Base-by-base conservation (phyloP, 1,284 basidiomycete genomes). In the Peniophora sp. region DNA sequence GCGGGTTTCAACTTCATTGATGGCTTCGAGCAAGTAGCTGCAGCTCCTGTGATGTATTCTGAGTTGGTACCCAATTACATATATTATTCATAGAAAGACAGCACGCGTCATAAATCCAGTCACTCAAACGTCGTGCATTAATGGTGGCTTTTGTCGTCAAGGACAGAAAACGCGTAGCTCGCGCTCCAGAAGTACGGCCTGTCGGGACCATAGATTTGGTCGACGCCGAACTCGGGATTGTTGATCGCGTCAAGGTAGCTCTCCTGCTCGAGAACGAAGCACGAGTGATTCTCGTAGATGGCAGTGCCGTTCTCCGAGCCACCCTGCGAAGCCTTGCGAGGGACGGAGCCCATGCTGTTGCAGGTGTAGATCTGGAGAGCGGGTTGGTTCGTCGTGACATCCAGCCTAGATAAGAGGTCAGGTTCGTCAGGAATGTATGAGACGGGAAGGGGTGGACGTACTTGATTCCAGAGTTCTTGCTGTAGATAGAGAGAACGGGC, bases 241-340 rank as follows among this genome's bases (percentile, higher is more conserved):
- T 76, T 75, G 50, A 78, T 73, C 5, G 67, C 75, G 55, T 74
- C 75, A 22, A 78, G 75, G 45, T 66, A 62, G 3, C 70, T 69
- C 57, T 78, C 70, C 47, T 70, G 72, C 58, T 78, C 76, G 34
- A 78, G 66, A 15, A 75, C 76, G 15, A 77, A 52, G 50, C 73
- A 75, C 2, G 70, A 71, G 52, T 74, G 68, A 48, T 72, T 60
- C 5, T 62, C 60, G 57, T 77, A 75, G 8, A 41, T 20, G n/a
- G 18, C n/a, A 5, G 27, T 32, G 22, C 60, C 50, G 3, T 50
- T 54, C 3, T 49, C 46, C 20, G 68, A 68, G 1, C 73, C 72
- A 10, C 73, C 74, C 54, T 77, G 76, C 49, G 60, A 60, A 11
- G 49, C 59, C 57, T 78, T 78, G 20, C 75, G 64, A 14, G 72